Percentiles rank a stretch among this genome's conserved stretches.
Conservation (phyloP, 495 filamentous ascomycete species). For the Aspergillus steynii region DNA sequence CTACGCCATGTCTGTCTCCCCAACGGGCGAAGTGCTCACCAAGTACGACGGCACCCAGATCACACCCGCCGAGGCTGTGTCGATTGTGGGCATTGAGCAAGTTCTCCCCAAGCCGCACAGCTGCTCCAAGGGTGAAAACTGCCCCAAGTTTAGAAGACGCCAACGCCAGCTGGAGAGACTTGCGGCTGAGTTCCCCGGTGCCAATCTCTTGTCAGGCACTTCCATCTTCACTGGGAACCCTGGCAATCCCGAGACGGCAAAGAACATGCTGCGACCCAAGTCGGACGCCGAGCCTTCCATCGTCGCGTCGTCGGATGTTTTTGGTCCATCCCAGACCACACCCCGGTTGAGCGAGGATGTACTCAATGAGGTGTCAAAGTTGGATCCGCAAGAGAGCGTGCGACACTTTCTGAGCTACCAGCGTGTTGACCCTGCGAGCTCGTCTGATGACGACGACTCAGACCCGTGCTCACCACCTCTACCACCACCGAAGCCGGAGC, state of each 20-base stretch:
- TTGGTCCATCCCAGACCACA: slow-evolving; percentile 68
- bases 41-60: too few species aligned
- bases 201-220: too few species aligned
- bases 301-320: slow-evolving; percentile 84
- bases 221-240: slow-evolving; percentile 64
- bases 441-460: too few species aligned
- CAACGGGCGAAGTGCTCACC: too few species aligned
- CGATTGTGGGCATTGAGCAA: slow-evolving; percentile 91
- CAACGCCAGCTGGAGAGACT: too few species aligned
- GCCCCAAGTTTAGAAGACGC: too few species aligned
- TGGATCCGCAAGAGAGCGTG: slow-evolving; percentile 88
- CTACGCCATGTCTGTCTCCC: too few species aligned
- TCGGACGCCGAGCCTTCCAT: slow-evolving; percentile 63
- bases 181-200: too few species aligned
- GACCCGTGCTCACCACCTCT: too few species aligned
- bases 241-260: slow-evolving; percentile 65
- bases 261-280: slow-evolving; percentile 32
- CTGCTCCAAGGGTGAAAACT: slow-evolving; percentile 89
- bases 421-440: slow-evolving; percentile 52
- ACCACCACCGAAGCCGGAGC: slow-evolving; percentile 10
- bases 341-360: too few species aligned
- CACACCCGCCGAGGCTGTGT: too few species aligned
- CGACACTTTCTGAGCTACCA: slow-evolving; percentile 84
- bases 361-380: too few species aligned
- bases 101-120: slow-evolving; percentile 78